Conservation (phyloP, 257 asterid species). For the Echites panduratus region DNA sequence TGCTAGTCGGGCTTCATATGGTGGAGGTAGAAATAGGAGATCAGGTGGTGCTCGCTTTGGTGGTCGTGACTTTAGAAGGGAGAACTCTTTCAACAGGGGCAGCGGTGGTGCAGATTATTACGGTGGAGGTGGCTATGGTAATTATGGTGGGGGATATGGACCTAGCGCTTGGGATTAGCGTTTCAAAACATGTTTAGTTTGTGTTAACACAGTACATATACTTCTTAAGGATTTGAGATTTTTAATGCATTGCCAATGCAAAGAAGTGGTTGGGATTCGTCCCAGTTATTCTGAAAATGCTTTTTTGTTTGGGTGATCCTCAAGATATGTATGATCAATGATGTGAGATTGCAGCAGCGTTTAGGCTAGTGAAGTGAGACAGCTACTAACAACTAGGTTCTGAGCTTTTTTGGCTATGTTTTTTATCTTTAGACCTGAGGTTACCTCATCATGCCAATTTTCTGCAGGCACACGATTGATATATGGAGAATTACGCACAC, state of each 20-base stretch:
- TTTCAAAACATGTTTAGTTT: background rate
- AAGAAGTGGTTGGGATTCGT: slow-evolving; percentile 11
- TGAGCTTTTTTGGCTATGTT: background rate
- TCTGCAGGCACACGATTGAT: slow-evolving; percentile 9
- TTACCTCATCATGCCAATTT: slow-evolving; percentile 11
- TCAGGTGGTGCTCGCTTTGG: slow-evolving; percentile 75
- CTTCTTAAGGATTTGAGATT: slow-evolving; percentile 7
- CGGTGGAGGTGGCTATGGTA: slow-evolving; percentile 31
- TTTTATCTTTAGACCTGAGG: background rate
- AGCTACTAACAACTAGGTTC: slow-evolving; percentile 1
- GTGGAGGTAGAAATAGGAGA: slow-evolving; percentile 52
- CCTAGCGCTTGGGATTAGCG: slow-evolving; percentile 29
- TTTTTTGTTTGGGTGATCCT: slow-evolving; percentile 1
- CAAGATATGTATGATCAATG: background rate
- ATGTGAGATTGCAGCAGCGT: background rate
- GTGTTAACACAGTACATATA: slow-evolving; percentile 16
- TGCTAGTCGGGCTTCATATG: slow-evolving; percentile 58
- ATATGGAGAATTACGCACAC: background rate
- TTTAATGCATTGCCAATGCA: slow-evolving; percentile 10
- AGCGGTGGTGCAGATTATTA: slow-evolving; percentile 37
- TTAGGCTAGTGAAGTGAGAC: slow-evolving; percentile 3
- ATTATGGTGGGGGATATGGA: slow-evolving; percentile 29
- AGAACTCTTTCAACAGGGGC: slow-evolving; percentile 38
- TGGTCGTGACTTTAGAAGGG: slow-evolving; percentile 72
- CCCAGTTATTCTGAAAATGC: slow-evolving; percentile 14